Conservation (phyloP, 108 stramenopile genomes). For the Cylindrotheca fusiformis region DNA sequence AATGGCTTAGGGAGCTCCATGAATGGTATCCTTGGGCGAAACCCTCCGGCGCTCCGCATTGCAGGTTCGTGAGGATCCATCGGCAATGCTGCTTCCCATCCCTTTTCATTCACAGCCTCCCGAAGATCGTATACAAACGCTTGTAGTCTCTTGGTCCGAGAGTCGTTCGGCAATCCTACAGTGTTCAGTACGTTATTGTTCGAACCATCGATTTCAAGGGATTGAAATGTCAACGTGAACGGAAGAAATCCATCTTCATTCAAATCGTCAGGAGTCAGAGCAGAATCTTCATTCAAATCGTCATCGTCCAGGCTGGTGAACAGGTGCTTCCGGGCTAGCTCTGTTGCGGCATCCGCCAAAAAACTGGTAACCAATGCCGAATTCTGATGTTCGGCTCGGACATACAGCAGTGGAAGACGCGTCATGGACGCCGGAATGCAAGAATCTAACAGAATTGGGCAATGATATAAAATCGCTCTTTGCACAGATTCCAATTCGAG, state of each 20-base stretch:
- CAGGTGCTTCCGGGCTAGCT: conserved; percentile 37
- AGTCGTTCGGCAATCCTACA: conserved; percentile 29
- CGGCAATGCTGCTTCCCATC: conserved; percentile 53
- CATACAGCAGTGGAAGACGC: conserved; percentile 68
- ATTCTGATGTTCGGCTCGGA: conserved; percentile 29
- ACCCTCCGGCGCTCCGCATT: conserved; percentile 5
- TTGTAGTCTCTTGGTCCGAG: conserved; percentile 20
- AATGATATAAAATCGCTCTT: conserved; percentile 75
- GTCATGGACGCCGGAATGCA: conserved; percentile 63
- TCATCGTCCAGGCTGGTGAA: conserved; percentile 12
- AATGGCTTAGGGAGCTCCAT: conserved; percentile 69
- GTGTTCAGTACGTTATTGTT: conserved; percentile 64
- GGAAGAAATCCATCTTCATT: conserved; percentile 43
- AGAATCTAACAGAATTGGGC: conserved; percentile 68
- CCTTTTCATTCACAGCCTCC: conserved; percentile 31
- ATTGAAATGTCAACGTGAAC: conserved; percentile 61
- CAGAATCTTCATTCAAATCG: background rate
- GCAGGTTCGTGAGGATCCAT: conserved; percentile 40
- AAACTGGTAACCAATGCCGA: conserved; percentile 20
- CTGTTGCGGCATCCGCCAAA: conserved; percentile 41
- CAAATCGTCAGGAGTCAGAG: conserved; percentile 1
- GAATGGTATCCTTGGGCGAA: conserved; percentile 72
- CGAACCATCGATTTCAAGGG: conserved; percentile 72
- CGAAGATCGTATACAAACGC: conserved; percentile 48
- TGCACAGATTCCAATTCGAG: conserved; percentile 74